phyloP scores from a whole-genome alignment of 257 asterid species.

The Solanum bulbocastanum region DNA sequence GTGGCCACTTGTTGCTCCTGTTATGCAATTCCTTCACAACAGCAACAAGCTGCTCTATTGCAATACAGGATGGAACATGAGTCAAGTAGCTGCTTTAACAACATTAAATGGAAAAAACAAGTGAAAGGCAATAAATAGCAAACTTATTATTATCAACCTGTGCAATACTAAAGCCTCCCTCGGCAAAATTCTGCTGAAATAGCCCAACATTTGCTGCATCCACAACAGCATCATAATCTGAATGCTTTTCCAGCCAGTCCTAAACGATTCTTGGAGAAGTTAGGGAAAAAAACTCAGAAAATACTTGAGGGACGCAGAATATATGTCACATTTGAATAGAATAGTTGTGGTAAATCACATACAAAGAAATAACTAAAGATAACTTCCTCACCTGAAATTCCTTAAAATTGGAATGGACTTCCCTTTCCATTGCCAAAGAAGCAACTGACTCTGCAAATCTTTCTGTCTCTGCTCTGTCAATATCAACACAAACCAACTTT shows the following conservation, averaged over 20 bases:
- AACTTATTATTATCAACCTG: conserved; percentile 53
- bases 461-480: conserved; percentile 57
- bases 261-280: conserved; percentile 7
- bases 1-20: conserved; percentile 58
- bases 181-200: conserved; percentile 81
- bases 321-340: background rate
- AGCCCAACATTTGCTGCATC: conserved; percentile 95
- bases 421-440: conserved; percentile 79
- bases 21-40: conserved; percentile 62
- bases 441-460: conserved; percentile 68
- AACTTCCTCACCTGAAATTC: conserved; percentile 62
- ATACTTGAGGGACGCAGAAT: background rate
- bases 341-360: background rate
- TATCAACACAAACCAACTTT: conserved; percentile 71
- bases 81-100: background rate
- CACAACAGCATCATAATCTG: conserved; percentile 62
- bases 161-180: conserved; percentile 73
- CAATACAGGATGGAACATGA: conserved; percentile 4
- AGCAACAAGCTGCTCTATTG: conserved; percentile 85
- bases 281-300: background rate
- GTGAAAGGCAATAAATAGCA: background rate
- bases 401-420: conserved; percentile 54
- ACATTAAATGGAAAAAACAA: background rate
- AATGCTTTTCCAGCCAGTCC: conserved; percentile 81
- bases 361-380: background rate